phyloP scores from a whole-genome alignment of 1,284 basidiomycete species.

The Ganoderma meredithae region DNA sequence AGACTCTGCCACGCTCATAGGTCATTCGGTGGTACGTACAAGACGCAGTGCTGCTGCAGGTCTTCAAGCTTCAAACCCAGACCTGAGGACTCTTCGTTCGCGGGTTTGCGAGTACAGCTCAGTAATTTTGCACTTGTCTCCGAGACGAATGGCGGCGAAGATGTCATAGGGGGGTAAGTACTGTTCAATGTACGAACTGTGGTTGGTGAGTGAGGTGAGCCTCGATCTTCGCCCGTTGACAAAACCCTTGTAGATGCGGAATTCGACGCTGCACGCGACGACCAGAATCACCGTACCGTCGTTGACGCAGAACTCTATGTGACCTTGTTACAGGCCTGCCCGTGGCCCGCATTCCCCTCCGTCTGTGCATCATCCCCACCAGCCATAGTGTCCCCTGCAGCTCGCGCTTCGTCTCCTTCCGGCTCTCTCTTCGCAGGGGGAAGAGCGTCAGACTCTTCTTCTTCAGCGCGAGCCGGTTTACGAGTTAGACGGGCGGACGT shows the following conservation, averaged over 20 bases:
- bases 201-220: too few relatives aligned
- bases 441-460: background rate
- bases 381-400: too few relatives aligned
- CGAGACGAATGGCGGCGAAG: slow-evolving; percentile 13
- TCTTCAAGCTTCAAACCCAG: too few relatives aligned
- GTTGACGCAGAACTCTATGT: slow-evolving; percentile 21
- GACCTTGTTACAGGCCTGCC: background rate
- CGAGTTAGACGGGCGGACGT: background rate
- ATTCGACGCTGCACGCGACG: slow-evolving; percentile 16
- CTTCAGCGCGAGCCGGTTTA: background rate
- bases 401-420: background rate
- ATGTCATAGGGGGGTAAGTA: background rate
- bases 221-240: slow-evolving; percentile 10
- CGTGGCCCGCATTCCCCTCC: background rate
- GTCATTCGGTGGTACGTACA: too few relatives aligned
- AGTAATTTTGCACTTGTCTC: slow-evolving; percentile 15
- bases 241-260: slow-evolving; percentile 18
- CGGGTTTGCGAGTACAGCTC: background rate
- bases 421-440: background rate
- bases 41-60: too few relatives aligned
- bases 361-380: too few relatives aligned
- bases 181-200: background rate
- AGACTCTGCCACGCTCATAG: too few relatives aligned
- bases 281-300: slow-evolving; percentile 23
- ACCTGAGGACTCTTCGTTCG: too few relatives aligned